A percentile compares a stretch with the other conserved stretches of the same genome.
These are phyloP conservation scores for Alternaria solani DNA, from an alignment of 2,329 filamentous ascomycete species.

Conservation along the genomic window DNA sequence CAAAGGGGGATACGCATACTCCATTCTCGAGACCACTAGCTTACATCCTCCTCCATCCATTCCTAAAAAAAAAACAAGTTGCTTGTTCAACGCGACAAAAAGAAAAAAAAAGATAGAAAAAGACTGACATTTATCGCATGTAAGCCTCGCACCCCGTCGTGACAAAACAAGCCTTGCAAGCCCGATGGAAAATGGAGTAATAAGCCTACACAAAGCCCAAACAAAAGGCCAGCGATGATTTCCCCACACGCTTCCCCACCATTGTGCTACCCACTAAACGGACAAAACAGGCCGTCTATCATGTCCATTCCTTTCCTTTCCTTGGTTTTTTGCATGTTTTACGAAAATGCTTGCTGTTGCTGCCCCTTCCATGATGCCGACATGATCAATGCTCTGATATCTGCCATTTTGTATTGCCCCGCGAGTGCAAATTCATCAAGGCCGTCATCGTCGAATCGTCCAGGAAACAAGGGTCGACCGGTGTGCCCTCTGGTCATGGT, in stretches of 20 bases:
- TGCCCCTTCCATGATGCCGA: neutral
- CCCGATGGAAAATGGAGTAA: constrained; percentile 16
- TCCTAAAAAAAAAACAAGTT: constrained; percentile 23
- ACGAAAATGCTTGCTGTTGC: neutral
- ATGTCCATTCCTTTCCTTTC: constrained; percentile 27
- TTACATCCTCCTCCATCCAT: constrained; percentile 28
- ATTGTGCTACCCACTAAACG: constrained; percentile 19
- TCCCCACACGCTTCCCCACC: constrained; percentile 12
- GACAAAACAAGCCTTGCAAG: constrained; percentile 23
- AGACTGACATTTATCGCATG: constrained; percentile 38
- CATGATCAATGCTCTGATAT: constrained; percentile 11
- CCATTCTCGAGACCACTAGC: constrained; percentile 27
- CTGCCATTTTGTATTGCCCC: constrained; percentile 35
- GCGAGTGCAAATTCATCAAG: constrained; percentile 32
- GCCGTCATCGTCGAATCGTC: constrained; percentile 23
- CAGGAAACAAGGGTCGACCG: constrained; percentile 14
- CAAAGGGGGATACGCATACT: constrained; percentile 23
- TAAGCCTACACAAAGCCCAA: constrained; percentile 6
- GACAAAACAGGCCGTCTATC: constrained; percentile 28
- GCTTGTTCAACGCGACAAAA: constrained; percentile 35
- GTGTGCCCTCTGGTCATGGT: constrained; percentile 5
- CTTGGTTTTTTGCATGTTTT: constrained; percentile 7
- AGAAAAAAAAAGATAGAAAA: constrained; percentile 29
- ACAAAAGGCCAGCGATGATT: constrained; percentile 12
- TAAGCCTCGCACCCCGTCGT: constrained; percentile 16